Percentiles rank a stretch among this genome's conserved stretches.
Conservation (phyloP, 2,329 filamentous ascomycete species). For the Penicillium sp. region DNA sequence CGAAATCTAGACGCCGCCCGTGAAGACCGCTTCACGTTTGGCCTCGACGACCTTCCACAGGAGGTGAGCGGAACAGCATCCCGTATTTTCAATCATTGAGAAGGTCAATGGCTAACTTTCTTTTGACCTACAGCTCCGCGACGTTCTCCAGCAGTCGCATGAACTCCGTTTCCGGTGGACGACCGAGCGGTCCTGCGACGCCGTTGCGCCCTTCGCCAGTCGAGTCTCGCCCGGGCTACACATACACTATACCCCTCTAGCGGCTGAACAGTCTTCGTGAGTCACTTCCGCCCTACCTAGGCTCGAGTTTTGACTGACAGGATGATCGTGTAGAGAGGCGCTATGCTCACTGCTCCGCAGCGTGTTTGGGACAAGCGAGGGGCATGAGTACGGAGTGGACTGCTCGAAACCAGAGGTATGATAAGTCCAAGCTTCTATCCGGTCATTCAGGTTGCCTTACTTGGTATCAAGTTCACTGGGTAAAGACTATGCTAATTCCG, state of each 20-base stretch:
- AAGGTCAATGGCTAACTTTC: neutral
- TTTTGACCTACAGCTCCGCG: slow-evolving; percentile 50
- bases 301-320: slow-evolving; percentile 4
- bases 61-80: slow-evolving; percentile 48
- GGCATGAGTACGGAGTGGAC: slow-evolving; percentile 42
- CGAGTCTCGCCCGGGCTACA: slow-evolving; percentile 78
- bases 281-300: slow-evolving; percentile 10
- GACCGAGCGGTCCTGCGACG: slow-evolving; percentile 56
- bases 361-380: slow-evolving; percentile 49
- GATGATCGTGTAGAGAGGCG: slow-evolving; percentile 37
- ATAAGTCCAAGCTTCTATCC: neutral
- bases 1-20: slow-evolving; percentile 64
- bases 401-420: slow-evolving; percentile 54
- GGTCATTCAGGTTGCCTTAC: neutral
- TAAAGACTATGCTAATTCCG: neutral
- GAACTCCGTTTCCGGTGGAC: slow-evolving; percentile 80
- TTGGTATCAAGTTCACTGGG: neutral
- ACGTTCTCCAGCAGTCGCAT: slow-evolving; percentile 61
- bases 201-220: slow-evolving; percentile 69
- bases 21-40: slow-evolving; percentile 75
- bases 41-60: slow-evolving; percentile 68
- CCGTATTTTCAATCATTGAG: too few relatives aligned
- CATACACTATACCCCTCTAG: slow-evolving; percentile 66
- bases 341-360: slow-evolving; percentile 60
- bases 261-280: slow-evolving; percentile 37